Base-by-base conservation (phyloP, 1,284 basidiomycete species). In the Trichosporon sp. region DNA sequence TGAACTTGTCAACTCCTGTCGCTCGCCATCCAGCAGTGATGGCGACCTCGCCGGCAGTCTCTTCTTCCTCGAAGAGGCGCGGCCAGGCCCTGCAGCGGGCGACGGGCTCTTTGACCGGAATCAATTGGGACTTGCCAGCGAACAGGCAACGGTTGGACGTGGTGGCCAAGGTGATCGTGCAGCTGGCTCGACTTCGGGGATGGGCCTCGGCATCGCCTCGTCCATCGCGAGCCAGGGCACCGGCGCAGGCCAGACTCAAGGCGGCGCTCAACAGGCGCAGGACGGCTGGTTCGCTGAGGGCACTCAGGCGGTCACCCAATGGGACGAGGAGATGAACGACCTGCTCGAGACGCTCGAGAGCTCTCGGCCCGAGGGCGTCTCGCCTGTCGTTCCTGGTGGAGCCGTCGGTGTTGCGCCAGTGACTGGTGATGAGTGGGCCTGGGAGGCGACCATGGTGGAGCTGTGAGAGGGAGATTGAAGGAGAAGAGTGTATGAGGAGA, bases 1-100 rank as follows among this genome's bases (percentile, higher is more conserved):
- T 68, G 63, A 37, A 71, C 61, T 60, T 66, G 59, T 70, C 69
- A 66, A 73, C 63, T 62, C 70, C 73, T 69, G 64, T 77, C 76
- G 73, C 77, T 78, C 71, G 77, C 77, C 67, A 64, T 73, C 74
- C 77, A 76, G 77, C 77, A 78, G 77, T 64, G 74, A 73, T 79
- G 77, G 77, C 73, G 75, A 75, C 74, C 67, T 54, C 57, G 64
- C 32, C 61, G 60, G 59, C 62, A 33, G 67, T 68, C 67, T 69
- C 72, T 65, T 56, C 63, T 36, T 59, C 37, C 23, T 33, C 13
- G 4, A 52, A 54, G 64, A 66, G 68, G 67, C 67, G 67, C 59
- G 69, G 65, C 58, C 58, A 59, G 76, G 75, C 77, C 77, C 77
- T 74, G 77, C 77, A 78, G 77, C 77, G 77, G 77, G 77, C 73